Conservation (phyloP, 179 eudicot species). For the Carnegiea gigantea region DNA sequence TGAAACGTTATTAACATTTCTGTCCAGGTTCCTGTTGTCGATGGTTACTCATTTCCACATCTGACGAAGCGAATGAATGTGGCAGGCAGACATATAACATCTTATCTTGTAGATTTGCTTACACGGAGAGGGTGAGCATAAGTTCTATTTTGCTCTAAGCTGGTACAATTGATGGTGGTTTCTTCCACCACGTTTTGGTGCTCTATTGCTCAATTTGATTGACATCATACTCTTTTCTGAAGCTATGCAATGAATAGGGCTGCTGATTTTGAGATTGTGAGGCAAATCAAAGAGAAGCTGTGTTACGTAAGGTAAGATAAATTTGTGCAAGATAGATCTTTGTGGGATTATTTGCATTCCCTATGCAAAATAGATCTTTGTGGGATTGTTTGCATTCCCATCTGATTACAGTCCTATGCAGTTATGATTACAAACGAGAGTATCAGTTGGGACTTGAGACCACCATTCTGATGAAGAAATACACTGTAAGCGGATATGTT, state of each 20-base stretch:
- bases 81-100: conserved; percentile 95
- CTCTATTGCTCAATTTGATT: conserved; percentile 13
- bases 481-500: conserved; percentile 66
- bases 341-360: not conserved
- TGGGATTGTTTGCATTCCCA: conserved; percentile 7
- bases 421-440: conserved; percentile 97
- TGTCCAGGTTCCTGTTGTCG: conserved; percentile 96
- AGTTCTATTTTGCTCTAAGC: conserved; percentile 25
- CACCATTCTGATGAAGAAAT: conserved; percentile 92
- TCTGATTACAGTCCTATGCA: conserved; percentile 39
- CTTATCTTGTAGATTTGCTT: conserved; percentile 93
- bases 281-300: conserved; percentile 96
- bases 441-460: conserved; percentile 98
- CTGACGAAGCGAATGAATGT: conserved; percentile 98
- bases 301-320: conserved; percentile 78
- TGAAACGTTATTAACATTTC: not conserved
- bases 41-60: conserved; percentile 99
- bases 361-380: not conserved
- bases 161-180: conserved; percentile 18
- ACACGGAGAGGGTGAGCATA: conserved; percentile 83
- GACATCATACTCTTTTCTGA: conserved; percentile 28
- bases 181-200: conserved; percentile 13
- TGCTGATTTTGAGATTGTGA: conserved; percentile 96
- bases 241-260: conserved; percentile 94
- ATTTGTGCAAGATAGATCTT: not conserved